Conservation (phyloP, 495 filamentous ascomycete species). For the Pyrenula aspistea region DNA sequence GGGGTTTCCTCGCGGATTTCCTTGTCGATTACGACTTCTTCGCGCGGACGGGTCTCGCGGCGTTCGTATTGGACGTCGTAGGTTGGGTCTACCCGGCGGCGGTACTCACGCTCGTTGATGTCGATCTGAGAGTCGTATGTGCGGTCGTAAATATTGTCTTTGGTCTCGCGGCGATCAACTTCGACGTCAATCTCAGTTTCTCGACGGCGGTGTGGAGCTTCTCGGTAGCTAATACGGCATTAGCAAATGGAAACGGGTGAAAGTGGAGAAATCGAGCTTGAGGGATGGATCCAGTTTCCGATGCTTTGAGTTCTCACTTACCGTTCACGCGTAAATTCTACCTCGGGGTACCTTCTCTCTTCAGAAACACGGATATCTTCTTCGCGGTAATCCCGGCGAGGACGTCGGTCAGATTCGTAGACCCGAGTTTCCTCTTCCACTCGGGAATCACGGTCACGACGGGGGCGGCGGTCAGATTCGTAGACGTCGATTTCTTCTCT, state of each 20-base stretch:
- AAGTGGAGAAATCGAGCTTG: slow-evolving; percentile 14
- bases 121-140: slow-evolving; percentile 54
- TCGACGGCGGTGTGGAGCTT: slow-evolving; percentile 39
- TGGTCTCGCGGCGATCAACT: slow-evolving; percentile 33
- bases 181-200: slow-evolving; percentile 55
- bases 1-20: slow-evolving; percentile 35
- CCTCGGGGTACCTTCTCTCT: slow-evolving; percentile 24
- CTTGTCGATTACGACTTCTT: slow-evolving; percentile 20
- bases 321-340: slow-evolving; percentile 45
- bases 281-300: slow-evolving; percentile 15
- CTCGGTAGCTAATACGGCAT: slow-evolving; percentile 38
- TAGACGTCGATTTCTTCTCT: slow-evolving; percentile 74
- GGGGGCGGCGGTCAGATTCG: slow-evolving; percentile 55
- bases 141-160: slow-evolving; percentile 37
- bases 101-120: slow-evolving; percentile 75
- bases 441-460: slow-evolving; percentile 45
- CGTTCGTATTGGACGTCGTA: slow-evolving; percentile 51
- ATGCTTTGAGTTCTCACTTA: slow-evolving; percentile 33
- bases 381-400: slow-evolving; percentile 7
- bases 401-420: slow-evolving; percentile 35
- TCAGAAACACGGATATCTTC: slow-evolving; percentile 30
- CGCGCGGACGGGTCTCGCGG: slow-evolving; percentile 24
- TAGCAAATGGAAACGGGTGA: slow-evolving; percentile 19
- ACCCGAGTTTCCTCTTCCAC: slow-evolving; percentile 75
- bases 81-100: slow-evolving; percentile 59